These are phyloP conservation scores for Ustilago shanxiensis DNA, from an alignment of 1,284 basidiomycete species.

Conservation along the genomic window DNA sequence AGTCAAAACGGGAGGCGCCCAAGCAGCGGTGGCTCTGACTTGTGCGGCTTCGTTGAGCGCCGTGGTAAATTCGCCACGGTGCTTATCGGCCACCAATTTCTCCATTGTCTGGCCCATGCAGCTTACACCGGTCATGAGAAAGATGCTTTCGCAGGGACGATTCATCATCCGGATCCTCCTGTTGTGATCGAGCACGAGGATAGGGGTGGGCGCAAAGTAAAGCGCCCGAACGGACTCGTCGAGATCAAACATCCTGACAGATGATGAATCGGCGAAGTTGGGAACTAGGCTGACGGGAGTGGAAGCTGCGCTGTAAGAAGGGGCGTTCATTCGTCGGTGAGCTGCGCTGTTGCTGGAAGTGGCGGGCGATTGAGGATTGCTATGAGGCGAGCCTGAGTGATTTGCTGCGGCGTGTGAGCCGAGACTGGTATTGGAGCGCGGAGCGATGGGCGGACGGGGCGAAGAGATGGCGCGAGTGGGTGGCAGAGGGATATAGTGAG, in stretches of 20 bases:
- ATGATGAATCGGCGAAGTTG: constrained; percentile 32
- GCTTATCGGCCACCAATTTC: constrained; percentile 39
- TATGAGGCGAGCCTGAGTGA: background rate
- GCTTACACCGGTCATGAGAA: constrained; percentile 49
- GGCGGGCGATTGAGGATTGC: constrained; percentile 28
- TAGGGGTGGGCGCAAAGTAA: constrained; percentile 65
- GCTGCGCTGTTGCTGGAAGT: constrained; percentile 12
- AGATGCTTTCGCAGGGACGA: constrained; percentile 59
- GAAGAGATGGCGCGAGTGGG: constrained; percentile 39
- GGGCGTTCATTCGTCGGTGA: background rate
- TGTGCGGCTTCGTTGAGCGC: constrained; percentile 59
- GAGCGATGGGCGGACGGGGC: constrained; percentile 12
- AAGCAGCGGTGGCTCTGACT: constrained; percentile 37
- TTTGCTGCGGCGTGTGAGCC: background rate
- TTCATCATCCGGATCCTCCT: constrained; percentile 64
- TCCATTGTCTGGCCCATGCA: constrained; percentile 60
- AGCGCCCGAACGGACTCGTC: constrained; percentile 65
- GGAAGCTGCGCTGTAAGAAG: constrained; percentile 6
- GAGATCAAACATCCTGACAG: constrained; percentile 62
- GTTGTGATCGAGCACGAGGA: constrained; percentile 61
- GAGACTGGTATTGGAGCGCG: constrained; percentile 26
- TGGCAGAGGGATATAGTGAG: constrained; percentile 42
- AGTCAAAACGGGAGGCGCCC: constrained; percentile 53
- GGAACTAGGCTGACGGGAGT: constrained; percentile 28
- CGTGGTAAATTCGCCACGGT: constrained; percentile 24